Evolutionary conservation across 805 yeast genomes (phyloP).

Genomic region (Yarrowia yakushimensis): DNA sequence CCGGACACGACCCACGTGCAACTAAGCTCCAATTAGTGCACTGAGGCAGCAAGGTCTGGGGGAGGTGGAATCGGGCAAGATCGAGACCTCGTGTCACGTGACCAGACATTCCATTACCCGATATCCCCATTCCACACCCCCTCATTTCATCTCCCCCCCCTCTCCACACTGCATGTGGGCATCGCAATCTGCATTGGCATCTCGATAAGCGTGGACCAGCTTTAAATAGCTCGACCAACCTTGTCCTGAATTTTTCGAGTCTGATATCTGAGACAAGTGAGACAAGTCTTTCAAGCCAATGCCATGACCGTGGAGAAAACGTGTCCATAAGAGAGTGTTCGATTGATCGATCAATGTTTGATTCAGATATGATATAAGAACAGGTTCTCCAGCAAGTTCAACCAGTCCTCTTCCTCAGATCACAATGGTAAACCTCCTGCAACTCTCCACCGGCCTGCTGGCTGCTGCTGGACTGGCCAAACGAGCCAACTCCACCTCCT

Average conservation of each 20-base stretch:
- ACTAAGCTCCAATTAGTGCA: too few species aligned
- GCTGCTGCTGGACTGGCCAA: not conserved
- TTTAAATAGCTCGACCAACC: not conserved
- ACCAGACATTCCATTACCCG: too few species aligned
- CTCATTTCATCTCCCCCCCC: too few species aligned
- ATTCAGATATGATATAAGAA: too few species aligned
- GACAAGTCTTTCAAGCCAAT: not conserved
- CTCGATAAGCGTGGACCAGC: not conserved
- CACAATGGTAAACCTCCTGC: not conserved
- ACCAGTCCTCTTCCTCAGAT: not conserved
- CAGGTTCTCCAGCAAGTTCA: too few species aligned
- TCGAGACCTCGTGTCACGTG: too few species aligned
- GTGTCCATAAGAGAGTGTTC: not conserved
- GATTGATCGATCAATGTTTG: too few species aligned
- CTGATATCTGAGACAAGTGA: too few species aligned
- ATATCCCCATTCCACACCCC: too few species aligned
- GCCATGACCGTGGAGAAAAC: not conserved
- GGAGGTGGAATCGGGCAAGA: too few species aligned
- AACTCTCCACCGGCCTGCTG: not conserved
- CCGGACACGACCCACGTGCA: not conserved
- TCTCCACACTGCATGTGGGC: too few species aligned
- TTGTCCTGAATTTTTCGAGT: slow-evolving; percentile 1
- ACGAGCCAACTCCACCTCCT: not conserved
- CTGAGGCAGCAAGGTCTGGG: too few species aligned
- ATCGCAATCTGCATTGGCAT: not conserved